Percentiles rank a stretch among this genome's conserved stretches.
These are phyloP conservation scores for Seiridium unicorne DNA, from an alignment of 2,329 filamentous ascomycete species.

Conservation along the genomic window DNA sequence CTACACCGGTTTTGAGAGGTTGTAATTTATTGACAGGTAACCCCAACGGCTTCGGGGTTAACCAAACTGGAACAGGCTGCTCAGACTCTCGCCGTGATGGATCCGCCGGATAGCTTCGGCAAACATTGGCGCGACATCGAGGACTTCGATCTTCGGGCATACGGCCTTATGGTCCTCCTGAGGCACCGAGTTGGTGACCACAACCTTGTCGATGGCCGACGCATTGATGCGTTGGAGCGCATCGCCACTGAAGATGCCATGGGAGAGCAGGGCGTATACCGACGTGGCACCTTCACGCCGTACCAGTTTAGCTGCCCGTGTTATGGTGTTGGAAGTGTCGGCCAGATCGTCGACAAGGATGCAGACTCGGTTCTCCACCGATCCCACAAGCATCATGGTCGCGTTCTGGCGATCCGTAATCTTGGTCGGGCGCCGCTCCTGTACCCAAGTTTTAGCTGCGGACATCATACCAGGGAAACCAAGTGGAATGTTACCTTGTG, in stretches of 20 bases:
- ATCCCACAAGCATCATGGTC: constrained; percentile 93
- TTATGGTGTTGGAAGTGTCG: constrained; percentile 97
- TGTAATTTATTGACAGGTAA: too few species aligned
- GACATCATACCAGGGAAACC: constrained; percentile 10
- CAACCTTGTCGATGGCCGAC: constrained; percentile 86
- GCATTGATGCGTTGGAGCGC: constrained; percentile 93
- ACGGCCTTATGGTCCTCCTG: constrained; percentile 75
- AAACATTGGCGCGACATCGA: constrained; percentile 89
- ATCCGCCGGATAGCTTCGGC: constrained; percentile 94
- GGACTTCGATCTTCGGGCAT: constrained; percentile 86
- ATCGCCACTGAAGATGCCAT: constrained; percentile 93
- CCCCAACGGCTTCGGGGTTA: constrained; percentile 29
- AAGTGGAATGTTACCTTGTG: constrained; percentile 71
- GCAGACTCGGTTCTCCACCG: constrained; percentile 76
- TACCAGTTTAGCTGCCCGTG: constrained; percentile 90
- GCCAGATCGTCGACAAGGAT: constrained; percentile 94
- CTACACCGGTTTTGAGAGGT: too few species aligned
- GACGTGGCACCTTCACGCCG: constrained; percentile 92
- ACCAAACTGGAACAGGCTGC: constrained; percentile 86
- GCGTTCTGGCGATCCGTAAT: constrained; percentile 88
- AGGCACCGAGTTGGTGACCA: constrained; percentile 94
- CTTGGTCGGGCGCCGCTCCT: constrained; percentile 86
- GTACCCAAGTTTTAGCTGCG: constrained; percentile 22
- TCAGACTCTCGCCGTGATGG: constrained; percentile 97
- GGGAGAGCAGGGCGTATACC: constrained; percentile 86